A percentile compares a stretch with the other conserved stretches of the same genome.
Conservation (phyloP, 495 filamentous ascomycete species). For the Xylaria scruposa region DNA sequence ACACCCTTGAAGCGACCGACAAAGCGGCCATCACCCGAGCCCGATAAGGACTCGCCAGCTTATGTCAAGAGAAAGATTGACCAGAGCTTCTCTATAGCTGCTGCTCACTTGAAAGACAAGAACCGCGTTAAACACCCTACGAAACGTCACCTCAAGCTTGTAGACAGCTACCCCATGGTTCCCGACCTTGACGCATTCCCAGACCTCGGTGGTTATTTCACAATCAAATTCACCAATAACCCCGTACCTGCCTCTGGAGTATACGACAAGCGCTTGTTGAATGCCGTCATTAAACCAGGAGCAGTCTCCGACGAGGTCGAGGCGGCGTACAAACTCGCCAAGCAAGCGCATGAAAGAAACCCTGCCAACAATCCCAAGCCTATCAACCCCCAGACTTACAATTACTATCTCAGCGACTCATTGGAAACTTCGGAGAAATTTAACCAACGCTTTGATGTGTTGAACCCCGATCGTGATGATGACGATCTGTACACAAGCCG, state of each 20-base stretch:
- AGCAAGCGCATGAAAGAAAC: conserved; percentile 67
- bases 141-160: conserved; percentile 76
- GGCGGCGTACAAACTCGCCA: conserved; percentile 55
- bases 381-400: conserved; percentile 74
- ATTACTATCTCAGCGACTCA: conserved; percentile 76
- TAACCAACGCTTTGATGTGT: conserved; percentile 73
- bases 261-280: conserved; percentile 84
- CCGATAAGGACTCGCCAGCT: conserved; percentile 74
- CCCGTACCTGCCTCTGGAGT: conserved; percentile 64
- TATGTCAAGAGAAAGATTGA: conserved; percentile 81
- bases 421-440: conserved; percentile 63
- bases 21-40: conserved; percentile 53
- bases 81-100: conserved; percentile 86
- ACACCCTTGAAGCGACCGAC: conserved; percentile 34
- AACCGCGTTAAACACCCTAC: conserved; percentile 79
- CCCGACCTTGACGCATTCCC: conserved; percentile 89
- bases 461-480: conserved; percentile 72
- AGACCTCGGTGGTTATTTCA: conserved; percentile 84
- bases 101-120: conserved; percentile 68
- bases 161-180: conserved; percentile 81
- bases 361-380: conserved; percentile 66
- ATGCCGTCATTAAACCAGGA: conserved; percentile 76
- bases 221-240: conserved; percentile 87
- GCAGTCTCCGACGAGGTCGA: conserved; percentile 58
- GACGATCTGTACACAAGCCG: conserved; percentile 68